Evolutionary conservation across 2,329 filamentous ascomycete species (phyloP), one percentile per base, ranked within the genome.

Genomic region (Phaeosphaeriaceae sp.): DNA sequence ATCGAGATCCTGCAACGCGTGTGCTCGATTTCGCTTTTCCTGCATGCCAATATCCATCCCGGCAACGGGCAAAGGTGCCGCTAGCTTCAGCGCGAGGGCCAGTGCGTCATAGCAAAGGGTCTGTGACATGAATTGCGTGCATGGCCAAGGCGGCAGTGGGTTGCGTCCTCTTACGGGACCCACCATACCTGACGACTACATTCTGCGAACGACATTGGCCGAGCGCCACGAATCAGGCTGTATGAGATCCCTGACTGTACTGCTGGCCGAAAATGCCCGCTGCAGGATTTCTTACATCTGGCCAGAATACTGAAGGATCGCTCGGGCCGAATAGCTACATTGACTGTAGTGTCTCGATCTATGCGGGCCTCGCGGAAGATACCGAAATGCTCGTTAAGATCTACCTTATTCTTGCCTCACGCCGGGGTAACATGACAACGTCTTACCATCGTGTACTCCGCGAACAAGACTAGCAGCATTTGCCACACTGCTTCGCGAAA

Each of bases 141-240:
- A 53, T 20, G 53, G 31, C 53, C 53, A 53, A 53, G 46, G 31
- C 53, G 53, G 47, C 21, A 27, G 42, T 46, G 36, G 19, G 20
- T 49, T 36, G n/a, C 21, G 41, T 22, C 17, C 40, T 19, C 19
- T 6, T 24, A 13, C 10, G 20, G 22, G 17, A n/a, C 47, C 47
- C 17, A 49, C 31, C 33, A 48, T 46, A 54, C 21, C 52, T 49
- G 45, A 44, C 11, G 19, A 31, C 41, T 20, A 19, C n/a, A 7
- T 13, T 17, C 20, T 44, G 20, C 15, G 4, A 7, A 44, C 20
- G 3, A 44, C 20, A 44, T n/a, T 20, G 15, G 20, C 20, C 20
- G 31, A 36, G 31, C 7, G 9, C 9, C 7, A 11, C 31, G 31
- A 36, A 36, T 36, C 31, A 36, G 13, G 31, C 9, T 15, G 6